phyloP scores from a whole-genome alignment of 345 rosid genomes.

The Dipteronia sinensis region DNA sequence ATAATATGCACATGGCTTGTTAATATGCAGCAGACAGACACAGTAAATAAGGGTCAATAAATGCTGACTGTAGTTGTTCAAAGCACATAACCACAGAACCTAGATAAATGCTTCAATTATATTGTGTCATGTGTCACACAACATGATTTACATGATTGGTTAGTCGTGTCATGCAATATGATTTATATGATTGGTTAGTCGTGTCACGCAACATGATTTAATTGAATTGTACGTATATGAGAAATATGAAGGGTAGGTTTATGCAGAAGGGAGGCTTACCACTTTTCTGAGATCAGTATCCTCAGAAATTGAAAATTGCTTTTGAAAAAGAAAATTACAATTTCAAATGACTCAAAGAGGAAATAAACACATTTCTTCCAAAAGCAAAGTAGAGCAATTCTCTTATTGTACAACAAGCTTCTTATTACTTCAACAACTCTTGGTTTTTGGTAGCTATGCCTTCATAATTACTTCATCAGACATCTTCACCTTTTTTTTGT shows the following conservation, averaged over 20 bases:
- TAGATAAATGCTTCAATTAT: too few species aligned
- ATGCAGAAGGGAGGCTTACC: neutral
- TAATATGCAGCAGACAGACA: constrained; percentile 20
- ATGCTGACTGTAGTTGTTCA: constrained; percentile 33
- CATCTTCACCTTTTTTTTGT: constrained; percentile 16
- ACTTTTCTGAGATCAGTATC: neutral
- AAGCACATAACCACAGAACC: constrained; percentile 7
- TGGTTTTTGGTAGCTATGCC: constrained; percentile 14
- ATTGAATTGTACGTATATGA: neutral
- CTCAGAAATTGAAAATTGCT: neutral
- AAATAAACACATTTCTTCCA: constrained; percentile 17
- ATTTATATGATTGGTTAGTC: too few species aligned
- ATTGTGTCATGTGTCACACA: too few species aligned
- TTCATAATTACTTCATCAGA: neutral
- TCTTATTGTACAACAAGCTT: constrained; percentile 3
- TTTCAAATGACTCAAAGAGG: constrained; percentile 18
- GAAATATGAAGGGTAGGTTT: constrained; percentile 13
- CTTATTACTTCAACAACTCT: constrained; percentile 2
- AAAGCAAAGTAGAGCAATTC: constrained; percentile 17
- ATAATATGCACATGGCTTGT: constrained; percentile 50
- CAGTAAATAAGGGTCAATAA: constrained; percentile 26
- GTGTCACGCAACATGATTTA: too few species aligned
- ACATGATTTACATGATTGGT: too few species aligned
- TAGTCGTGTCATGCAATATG: too few species aligned
- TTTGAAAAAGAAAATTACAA: neutral